Evolutionary conservation across 2,329 filamentous ascomycete genomes (phyloP).

Genomic region (Pezicula neosporulosa): DNA sequence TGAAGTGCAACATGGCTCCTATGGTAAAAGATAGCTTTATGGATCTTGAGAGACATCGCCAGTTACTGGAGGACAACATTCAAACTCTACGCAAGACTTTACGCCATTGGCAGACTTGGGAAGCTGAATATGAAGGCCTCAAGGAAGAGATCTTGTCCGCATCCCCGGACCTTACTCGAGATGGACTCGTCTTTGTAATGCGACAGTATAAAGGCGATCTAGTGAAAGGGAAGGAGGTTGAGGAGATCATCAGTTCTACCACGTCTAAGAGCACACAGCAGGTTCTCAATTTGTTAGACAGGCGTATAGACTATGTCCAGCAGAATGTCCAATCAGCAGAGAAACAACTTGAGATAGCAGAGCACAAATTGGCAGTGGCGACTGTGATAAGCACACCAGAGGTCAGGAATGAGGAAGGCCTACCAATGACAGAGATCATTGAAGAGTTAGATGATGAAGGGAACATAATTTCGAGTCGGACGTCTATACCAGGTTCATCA

Average conservation of each 20-base stretch:
- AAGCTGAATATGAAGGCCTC: slow-evolving; percentile 85
- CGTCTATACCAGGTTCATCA: slow-evolving; percentile 64
- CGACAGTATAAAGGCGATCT: slow-evolving; percentile 51
- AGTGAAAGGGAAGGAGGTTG: slow-evolving; percentile 55
- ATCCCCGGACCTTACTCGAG: slow-evolving; percentile 39
- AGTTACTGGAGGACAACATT: slow-evolving; percentile 73
- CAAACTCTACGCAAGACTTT: slow-evolving; percentile 71
- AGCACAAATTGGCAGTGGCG: slow-evolving; percentile 66
- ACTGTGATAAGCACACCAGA: slow-evolving; percentile 58
- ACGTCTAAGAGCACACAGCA: slow-evolving; percentile 55
- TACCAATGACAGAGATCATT: slow-evolving; percentile 85
- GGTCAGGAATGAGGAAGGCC: slow-evolving; percentile 61
- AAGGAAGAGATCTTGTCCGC: slow-evolving; percentile 70
- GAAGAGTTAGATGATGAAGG: slow-evolving; percentile 91
- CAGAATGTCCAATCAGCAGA: slow-evolving; percentile 74
- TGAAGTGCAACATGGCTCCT: slow-evolving; percentile 18
- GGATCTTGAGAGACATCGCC: slow-evolving; percentile 71
- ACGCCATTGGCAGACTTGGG: slow-evolving; percentile 86
- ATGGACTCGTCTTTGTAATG: slow-evolving; percentile 51
- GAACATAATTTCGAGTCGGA: slow-evolving; percentile 69
- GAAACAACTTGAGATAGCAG: slow-evolving; percentile 61
- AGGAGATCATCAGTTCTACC: slow-evolving; percentile 37
- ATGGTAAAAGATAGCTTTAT: slow-evolving; percentile 41
- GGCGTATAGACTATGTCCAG: slow-evolving; percentile 85
- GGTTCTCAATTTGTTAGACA: slow-evolving; percentile 64